phyloP scores from a whole-genome alignment of 23 red algal genomes.

The Gracilaria gracilis region DNA sequence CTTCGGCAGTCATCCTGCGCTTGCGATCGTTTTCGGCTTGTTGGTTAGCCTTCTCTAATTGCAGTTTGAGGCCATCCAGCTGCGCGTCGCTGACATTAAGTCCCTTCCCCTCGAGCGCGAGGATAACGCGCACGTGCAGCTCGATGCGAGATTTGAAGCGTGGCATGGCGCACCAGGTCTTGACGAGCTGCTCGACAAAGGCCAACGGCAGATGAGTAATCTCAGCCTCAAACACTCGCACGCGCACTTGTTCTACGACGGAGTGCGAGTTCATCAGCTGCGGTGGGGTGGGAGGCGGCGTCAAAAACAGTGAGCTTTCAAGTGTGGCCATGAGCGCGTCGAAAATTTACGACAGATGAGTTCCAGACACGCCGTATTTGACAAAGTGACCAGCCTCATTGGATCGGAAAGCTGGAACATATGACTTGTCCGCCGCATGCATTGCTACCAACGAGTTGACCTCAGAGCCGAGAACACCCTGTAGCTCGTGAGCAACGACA shows the following conservation, averaged over 20 bases:
- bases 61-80: too few relatives aligned
- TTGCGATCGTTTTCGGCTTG: slow-evolving; percentile 29
- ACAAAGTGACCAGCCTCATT: slow-evolving; percentile 46
- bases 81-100: too few relatives aligned
- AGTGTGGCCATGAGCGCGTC: background rate
- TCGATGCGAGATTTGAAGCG: slow-evolving; percentile 38
- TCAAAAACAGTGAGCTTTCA: too few relatives aligned
- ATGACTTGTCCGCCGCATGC: background rate
- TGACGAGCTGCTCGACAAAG: slow-evolving; percentile 43
- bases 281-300: background rate
- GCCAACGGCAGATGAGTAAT: slow-evolving; percentile 48
- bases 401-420: background rate
- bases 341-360: background rate
- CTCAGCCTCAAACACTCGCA: slow-evolving; percentile 65
- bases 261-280: background rate
- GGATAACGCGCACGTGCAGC: slow-evolving; percentile 40
- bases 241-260: slow-evolving; percentile 29
- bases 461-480: too few relatives aligned
- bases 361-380: slow-evolving; percentile 33
- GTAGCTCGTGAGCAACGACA: too few relatives aligned
- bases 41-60: slow-evolving; percentile 62
- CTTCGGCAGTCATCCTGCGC: slow-evolving; percentile 12
- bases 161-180: background rate
- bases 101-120: slow-evolving; percentile 51
- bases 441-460: background rate